Evolutionary conservation across 768 basidiomycete species (phyloP), one percentile per base, ranked within the genome.

Genomic region (Lyophyllum semitale): DNA sequence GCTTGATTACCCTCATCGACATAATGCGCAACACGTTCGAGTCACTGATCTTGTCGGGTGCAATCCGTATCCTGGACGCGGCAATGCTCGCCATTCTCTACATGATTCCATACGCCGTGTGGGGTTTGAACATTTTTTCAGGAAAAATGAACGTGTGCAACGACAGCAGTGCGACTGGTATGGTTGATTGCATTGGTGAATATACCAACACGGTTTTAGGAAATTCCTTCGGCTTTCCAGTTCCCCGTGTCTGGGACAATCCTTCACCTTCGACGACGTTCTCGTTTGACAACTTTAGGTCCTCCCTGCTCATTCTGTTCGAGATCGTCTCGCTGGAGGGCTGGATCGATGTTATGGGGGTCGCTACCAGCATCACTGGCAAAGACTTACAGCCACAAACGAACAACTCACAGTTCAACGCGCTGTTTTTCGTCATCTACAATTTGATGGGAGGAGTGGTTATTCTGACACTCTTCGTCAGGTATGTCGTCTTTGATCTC

Each of bases 261-360:
- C 93, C 96, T 8, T 82, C 85, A 0, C 88, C 88, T 5, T 89
- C 88, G 18, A 93, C 91, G 1, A 80, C 80, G 1, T 98, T 94
- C 74, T 89, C 88, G 2, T 98, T 98, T 66, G 96, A 98, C 71
- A 84, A 77, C 13, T 98, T 98, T 72, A 78, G 83, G 7, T 73
- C 87, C 3, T 89, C 93, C 0, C 75, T 98, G 37, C 80, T 98
- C 50, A 97, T 98, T 64, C 80, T 98, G 1, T 98, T 97, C 63
- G 96, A 98, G 72, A 94, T 96, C 60, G 93, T 98, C 22, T 96
- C 95, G 0, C 74, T 97, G 46, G 95, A 96, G 72, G 96, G 96
- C 2, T 98, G 95, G 96, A 82, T 91, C n/a, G 93, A 95, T 66
- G 96, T 95, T 47, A 89, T 97, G 89, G 73, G 71, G 33, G 80